These are phyloP conservation scores for Penicillium sp. DNA, from an alignment of 2,329 filamentous ascomycete genomes.

Conservation along the genomic window DNA sequence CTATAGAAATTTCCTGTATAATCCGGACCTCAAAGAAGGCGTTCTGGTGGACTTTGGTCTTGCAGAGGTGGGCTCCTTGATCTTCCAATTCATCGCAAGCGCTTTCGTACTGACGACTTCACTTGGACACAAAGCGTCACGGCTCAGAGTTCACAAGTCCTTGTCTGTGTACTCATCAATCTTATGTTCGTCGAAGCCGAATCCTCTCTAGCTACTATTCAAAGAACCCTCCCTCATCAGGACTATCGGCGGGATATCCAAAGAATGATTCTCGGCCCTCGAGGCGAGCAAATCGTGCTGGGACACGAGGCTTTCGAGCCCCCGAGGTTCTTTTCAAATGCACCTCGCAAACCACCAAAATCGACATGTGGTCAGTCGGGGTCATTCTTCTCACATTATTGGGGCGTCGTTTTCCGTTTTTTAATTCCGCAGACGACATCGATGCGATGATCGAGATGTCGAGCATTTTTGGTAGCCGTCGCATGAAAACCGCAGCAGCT, in stretches of 20 bases:
- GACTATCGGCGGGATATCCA: slow-evolving; percentile 64
- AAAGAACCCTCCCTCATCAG: slow-evolving; percentile 44
- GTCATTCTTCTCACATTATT: slow-evolving; percentile 96
- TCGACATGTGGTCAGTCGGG: slow-evolving; percentile 94
- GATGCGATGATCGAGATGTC: slow-evolving; percentile 97
- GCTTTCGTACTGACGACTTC: slow-evolving; percentile 1
- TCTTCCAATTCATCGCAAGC: background rate
- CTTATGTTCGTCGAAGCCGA: slow-evolving; percentile 55
- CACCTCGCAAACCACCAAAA: slow-evolving; percentile 85
- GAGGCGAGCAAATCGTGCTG: slow-evolving; percentile 85
- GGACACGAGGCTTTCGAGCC: slow-evolving; percentile 89
- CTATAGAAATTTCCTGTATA: slow-evolving; percentile 77
- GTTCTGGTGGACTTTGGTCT: slow-evolving; percentile 99
- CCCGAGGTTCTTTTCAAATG: slow-evolving; percentile 97
- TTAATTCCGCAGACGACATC: slow-evolving; percentile 96
- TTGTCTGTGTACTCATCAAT: slow-evolving; percentile 70
- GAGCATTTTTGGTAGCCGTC: slow-evolving; percentile 79
- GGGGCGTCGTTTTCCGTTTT: slow-evolving; percentile 90
- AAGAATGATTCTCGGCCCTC: slow-evolving; percentile 85
- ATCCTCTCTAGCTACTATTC: slow-evolving; percentile 54
- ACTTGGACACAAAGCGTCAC: slow-evolving; percentile 56
- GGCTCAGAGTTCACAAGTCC: slow-evolving; percentile 44
- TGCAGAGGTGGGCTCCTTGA: slow-evolving; percentile 57
- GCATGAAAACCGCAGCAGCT: slow-evolving; percentile 75
- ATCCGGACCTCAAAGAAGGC: slow-evolving; percentile 66